Conservation (phyloP, 169 alveolate species). For the Blepharisma undulans region DNA sequence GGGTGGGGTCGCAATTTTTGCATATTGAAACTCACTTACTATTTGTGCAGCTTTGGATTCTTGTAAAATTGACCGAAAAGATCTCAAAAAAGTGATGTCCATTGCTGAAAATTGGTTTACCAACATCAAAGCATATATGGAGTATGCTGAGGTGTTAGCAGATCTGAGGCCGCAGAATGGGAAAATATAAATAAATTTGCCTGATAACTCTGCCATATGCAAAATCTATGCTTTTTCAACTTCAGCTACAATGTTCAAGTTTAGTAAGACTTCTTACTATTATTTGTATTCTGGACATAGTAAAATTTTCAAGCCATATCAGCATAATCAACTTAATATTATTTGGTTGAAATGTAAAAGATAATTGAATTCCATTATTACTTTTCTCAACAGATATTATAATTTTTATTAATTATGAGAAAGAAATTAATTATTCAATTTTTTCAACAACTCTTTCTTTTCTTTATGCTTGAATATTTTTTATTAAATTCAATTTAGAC, state of each 20-base stretch:
- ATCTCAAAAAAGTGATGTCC: conserved; percentile 10
- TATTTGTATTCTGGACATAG: too few species aligned
- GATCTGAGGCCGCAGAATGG: background rate
- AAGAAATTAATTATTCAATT: background rate
- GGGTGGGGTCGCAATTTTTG: too few species aligned
- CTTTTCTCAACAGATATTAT: background rate
- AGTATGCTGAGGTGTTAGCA: background rate
- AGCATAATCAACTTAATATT: too few species aligned
- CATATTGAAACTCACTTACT: background rate
- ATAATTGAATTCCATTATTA: background rate
- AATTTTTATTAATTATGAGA: too few species aligned
- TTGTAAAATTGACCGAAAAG: background rate
- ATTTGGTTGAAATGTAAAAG: too few species aligned
- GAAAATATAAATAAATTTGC: background rate
- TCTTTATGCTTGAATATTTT: too few species aligned
- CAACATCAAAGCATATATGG: background rate
- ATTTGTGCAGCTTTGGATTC: background rate
- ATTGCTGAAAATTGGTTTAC: conserved; percentile 1
- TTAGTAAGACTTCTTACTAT: background rate
- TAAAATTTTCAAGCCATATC: too few species aligned
- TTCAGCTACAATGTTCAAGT: background rate
- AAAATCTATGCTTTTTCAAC: conserved; percentile 24
- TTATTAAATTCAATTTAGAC: background rate
- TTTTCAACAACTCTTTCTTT: background rate
- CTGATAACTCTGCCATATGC: background rate